Conservation (phyloP, 805 yeast genomes). For the Candida coquimbonensis region DNA sequence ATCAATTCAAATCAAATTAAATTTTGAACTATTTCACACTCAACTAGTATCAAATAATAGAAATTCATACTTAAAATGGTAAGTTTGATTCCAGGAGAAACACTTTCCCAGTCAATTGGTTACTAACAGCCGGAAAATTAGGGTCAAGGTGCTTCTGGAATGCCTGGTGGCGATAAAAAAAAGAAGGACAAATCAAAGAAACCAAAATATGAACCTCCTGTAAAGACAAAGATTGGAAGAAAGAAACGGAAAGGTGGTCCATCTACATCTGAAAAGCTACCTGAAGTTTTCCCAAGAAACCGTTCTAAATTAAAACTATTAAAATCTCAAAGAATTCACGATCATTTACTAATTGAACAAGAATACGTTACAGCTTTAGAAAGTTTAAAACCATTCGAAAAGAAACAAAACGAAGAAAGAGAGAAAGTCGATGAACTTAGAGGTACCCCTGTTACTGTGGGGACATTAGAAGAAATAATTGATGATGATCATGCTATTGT, state of each 20-base stretch:
- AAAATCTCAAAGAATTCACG: slow-evolving; percentile 93
- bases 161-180: slow-evolving; percentile 40
- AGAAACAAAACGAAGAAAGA: slow-evolving; percentile 92
- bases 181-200: slow-evolving; percentile 71
- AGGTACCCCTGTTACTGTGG: slow-evolving; percentile 94
- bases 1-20: not conserved
- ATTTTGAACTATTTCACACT: not conserved
- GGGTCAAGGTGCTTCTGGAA: slow-evolving; percentile 54
- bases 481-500: slow-evolving; percentile 99
- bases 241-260: slow-evolving; percentile 90
- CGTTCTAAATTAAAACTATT: slow-evolving; percentile 87
- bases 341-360: slow-evolving; percentile 89
- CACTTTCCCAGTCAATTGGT: not conserved
- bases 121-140: slow-evolving; percentile 7
- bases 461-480: slow-evolving; percentile 92
- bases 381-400: slow-evolving; percentile 91
- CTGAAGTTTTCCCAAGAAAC: slow-evolving; percentile 84
- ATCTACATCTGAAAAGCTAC: slow-evolving; percentile 76
- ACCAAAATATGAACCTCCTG: slow-evolving; percentile 98
- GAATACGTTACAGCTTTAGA: slow-evolving; percentile 95
- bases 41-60: not conserved
- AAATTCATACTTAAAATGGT: not conserved
- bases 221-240: slow-evolving; percentile 86
- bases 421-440: slow-evolving; percentile 92
- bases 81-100: not conserved